These are phyloP conservation scores for Sesbania bispinosa DNA, from an alignment of 306 rosid genomes.

Conservation along the genomic window DNA sequence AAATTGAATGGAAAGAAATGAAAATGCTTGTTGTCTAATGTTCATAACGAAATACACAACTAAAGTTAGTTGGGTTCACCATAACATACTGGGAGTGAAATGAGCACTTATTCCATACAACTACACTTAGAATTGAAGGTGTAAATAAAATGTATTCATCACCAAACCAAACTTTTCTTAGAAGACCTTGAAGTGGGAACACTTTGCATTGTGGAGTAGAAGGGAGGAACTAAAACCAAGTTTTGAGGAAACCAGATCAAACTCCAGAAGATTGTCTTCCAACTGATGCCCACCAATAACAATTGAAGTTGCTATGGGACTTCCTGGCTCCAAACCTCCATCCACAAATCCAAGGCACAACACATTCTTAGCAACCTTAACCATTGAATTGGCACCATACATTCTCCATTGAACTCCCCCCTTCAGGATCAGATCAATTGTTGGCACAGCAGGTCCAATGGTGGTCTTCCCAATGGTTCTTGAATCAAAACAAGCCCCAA, in stretches of 20 bases:
- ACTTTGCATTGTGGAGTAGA: constrained; percentile 7
- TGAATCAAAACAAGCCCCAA: constrained; percentile 39
- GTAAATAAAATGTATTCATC: no score
- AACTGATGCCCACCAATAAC: constrained; percentile 30
- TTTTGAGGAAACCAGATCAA: constrained; percentile 25
- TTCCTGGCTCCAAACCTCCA: no score
- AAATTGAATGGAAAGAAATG: no score
- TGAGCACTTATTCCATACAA: not conserved
- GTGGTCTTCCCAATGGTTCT: not conserved
- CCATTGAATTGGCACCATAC: constrained; percentile 41
- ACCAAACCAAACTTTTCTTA: not conserved
- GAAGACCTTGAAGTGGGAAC: constrained; percentile 25
- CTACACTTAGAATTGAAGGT: not conserved
- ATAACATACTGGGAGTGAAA: not conserved
- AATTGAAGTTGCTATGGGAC: constrained; percentile 1
- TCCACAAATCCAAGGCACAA: constrained; percentile 43
- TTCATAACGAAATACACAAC: not conserved
- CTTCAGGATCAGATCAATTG: constrained; percentile 23
- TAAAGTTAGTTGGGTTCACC: not conserved
- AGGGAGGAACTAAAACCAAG: constrained; percentile 35
- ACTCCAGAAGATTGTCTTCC: constrained; percentile 32
- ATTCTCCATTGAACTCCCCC: constrained; percentile 29
- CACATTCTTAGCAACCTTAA: constrained; percentile 12
- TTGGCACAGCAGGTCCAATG: constrained; percentile 35
- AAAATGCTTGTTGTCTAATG: no score